Conservation (phyloP, 164 flowering plant species). For the Platanus orientalis region DNA sequence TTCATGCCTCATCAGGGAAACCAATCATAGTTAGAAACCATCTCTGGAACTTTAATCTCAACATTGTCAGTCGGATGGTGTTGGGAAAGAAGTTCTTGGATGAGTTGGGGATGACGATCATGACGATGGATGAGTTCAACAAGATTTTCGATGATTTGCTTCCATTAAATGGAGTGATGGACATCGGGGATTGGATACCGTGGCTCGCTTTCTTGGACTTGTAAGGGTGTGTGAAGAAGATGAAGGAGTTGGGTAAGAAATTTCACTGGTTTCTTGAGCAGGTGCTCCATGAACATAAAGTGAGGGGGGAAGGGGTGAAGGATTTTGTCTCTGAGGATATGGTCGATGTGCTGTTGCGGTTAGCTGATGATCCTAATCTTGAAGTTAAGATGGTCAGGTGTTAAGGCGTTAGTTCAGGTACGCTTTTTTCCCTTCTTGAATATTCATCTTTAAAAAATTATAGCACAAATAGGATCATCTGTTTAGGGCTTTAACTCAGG, state of each 20-base stretch:
- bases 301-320: constrained; percentile 23
- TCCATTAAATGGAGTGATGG: constrained; percentile 41
- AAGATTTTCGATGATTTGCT: constrained; percentile 50
- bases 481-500: no score
- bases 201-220: constrained; percentile 52
- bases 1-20: constrained; percentile 9
- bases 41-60: constrained; percentile 16
- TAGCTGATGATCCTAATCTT: constrained; percentile 45
- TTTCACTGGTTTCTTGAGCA: constrained; percentile 48
- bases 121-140: constrained; percentile 28
- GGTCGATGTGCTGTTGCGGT: constrained; percentile 53
- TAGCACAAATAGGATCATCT: no score
- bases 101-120: constrained; percentile 3
- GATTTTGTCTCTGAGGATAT: constrained; percentile 39
- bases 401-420: no score
- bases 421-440: no score
- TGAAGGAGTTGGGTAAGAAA: constrained; percentile 51
- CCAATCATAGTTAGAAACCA: constrained; percentile 17
- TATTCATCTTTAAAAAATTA: no score
- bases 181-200: constrained; percentile 56
- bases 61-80: constrained; percentile 29
- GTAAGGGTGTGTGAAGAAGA: constrained; percentile 49
- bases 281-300: constrained; percentile 40
- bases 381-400: constrained; percentile 57
- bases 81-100: constrained; percentile 26